Conservation (phyloP, 805 yeast species). For the Metschnikowia drakensbergensis region DNA sequence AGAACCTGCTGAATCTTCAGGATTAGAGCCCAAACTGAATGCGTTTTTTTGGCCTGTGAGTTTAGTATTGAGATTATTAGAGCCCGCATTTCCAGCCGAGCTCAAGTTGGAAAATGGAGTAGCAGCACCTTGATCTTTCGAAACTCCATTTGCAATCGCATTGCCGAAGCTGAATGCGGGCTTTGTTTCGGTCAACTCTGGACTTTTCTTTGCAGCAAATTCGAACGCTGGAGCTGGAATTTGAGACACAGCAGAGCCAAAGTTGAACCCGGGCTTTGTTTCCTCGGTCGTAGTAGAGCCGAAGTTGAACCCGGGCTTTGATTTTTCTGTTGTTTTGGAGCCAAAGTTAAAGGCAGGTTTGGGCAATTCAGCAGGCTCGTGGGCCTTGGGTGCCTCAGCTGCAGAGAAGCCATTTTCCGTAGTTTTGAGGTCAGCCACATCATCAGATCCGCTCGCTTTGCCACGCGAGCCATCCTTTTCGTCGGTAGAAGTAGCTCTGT, state of each 20-base stretch:
- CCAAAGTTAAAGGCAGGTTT: background rate
- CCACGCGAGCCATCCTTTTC: background rate
- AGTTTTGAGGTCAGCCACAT: background rate
- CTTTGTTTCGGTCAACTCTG: background rate
- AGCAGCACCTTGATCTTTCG: background rate
- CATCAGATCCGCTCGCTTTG: background rate
- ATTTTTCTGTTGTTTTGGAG: background rate
- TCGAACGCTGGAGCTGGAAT: background rate
- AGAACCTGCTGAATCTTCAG: background rate
- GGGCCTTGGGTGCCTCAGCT: background rate
- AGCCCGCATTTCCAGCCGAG: background rate
- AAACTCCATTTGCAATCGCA: background rate
- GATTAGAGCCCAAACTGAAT: slow-evolving; percentile 5
- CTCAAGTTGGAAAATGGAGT: background rate
- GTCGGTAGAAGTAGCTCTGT: background rate
- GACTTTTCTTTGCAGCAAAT: background rate
- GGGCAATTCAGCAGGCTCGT: background rate
- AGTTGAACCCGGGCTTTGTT: background rate
- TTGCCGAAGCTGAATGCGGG: slow-evolving; percentile 9
- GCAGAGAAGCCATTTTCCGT: background rate
- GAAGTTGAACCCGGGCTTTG: background rate
- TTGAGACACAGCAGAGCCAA: background rate
- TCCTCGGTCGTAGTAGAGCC: background rate
- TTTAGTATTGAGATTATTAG: background rate
- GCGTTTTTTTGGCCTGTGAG: background rate